phyloP scores from a whole-genome alignment of 257 asterid species.

The Leptodermis oblonga region DNA sequence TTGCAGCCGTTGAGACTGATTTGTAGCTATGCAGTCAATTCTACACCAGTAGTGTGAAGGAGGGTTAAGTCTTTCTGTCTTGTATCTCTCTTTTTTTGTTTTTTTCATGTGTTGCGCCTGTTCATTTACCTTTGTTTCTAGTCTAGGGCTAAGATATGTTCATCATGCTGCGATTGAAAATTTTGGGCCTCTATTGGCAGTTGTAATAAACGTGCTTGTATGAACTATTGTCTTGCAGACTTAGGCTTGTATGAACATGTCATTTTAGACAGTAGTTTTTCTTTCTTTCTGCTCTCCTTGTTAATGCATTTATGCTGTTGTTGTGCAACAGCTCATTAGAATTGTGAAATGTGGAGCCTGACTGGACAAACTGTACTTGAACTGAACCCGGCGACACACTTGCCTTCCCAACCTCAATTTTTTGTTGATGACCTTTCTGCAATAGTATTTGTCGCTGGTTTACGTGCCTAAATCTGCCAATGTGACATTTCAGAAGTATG shows the following conservation, averaged over 20 bases:
- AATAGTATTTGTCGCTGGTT: not conserved
- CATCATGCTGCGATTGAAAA: not conserved
- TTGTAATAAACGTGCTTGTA: not conserved
- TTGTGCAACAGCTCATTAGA: not conserved
- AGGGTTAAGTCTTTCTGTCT: not conserved
- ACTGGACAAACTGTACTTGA: too few species aligned
- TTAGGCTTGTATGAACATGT: not conserved
- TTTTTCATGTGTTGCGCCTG: not conserved
- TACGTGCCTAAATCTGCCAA: too few species aligned
- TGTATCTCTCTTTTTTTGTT: not conserved
- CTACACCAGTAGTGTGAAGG: not conserved
- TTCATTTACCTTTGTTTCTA: too few species aligned
- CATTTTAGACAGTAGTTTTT: not conserved
- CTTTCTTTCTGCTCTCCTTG: not conserved
- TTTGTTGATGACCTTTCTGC: not conserved
- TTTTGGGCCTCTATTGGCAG: not conserved
- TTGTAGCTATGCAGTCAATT: slow-evolving; percentile 2
- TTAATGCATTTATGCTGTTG: not conserved
- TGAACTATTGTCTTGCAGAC: not conserved
- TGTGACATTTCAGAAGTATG: too few species aligned
- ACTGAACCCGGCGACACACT: too few species aligned
- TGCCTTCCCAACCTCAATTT: too few species aligned
- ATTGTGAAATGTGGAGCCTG: not conserved
- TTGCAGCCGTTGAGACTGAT: slow-evolving; percentile 16
- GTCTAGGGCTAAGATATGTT: not conserved